Conservation (phyloP, 305 asterid species). For the Euphrasia arctica region DNA sequence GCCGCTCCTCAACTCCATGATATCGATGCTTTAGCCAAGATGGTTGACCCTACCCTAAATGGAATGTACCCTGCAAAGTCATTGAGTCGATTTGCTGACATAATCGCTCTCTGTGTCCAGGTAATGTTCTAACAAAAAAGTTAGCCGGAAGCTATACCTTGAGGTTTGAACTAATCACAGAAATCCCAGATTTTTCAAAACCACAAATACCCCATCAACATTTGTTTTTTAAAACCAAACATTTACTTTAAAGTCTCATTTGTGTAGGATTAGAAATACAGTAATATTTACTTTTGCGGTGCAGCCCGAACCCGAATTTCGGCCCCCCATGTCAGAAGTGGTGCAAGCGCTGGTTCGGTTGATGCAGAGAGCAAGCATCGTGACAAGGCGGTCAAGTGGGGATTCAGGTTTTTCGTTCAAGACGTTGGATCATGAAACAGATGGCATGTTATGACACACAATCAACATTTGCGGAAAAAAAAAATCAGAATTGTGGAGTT, state of each 20-base stretch:
- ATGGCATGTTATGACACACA: slow-evolving; percentile 50
- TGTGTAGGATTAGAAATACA: no score
- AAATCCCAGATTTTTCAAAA: no score
- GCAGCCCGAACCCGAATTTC: slow-evolving; percentile 97
- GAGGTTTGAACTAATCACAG: no score
- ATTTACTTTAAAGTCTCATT: no score
- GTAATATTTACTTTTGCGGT: not conserved
- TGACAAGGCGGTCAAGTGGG: slow-evolving; percentile 63
- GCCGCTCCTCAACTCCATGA: slow-evolving; percentile 98
- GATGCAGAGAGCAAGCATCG: slow-evolving; percentile 89
- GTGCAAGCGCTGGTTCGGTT: slow-evolving; percentile 93
- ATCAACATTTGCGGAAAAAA: slow-evolving; percentile 34
- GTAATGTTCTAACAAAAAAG: slow-evolving; percentile 28
- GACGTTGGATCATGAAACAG: slow-evolving; percentile 63
- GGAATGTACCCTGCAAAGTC: slow-evolving; percentile 99
- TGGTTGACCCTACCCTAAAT: slow-evolving; percentile 87
- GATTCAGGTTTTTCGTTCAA: slow-evolving; percentile 72
- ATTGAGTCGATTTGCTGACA: slow-evolving; percentile 91
- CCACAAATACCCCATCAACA: no score
- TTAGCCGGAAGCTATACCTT: no score
- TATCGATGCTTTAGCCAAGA: slow-evolving; percentile 90
- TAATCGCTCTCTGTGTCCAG: slow-evolving; percentile 96
- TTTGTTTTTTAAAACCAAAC: not conserved
- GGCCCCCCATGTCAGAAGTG: slow-evolving; percentile 98
- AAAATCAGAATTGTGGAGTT: no score